A percentile compares a stretch with the other conserved stretches of the same genome.
Conservation (phyloP, 2,329 filamentous ascomycete species). For the Microsporum canis region DNA sequence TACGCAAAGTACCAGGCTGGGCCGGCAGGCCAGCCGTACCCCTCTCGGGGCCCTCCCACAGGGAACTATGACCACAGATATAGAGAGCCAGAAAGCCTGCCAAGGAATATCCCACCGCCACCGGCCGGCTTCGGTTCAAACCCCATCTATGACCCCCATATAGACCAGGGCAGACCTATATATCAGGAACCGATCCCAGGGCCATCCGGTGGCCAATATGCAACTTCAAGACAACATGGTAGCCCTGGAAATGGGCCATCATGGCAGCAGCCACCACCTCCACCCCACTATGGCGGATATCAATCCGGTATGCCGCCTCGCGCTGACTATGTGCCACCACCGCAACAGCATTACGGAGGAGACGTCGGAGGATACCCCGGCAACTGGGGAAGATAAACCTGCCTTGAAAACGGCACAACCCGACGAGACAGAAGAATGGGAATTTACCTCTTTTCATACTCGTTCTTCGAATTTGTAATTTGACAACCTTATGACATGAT, state of each 20-base stretch:
- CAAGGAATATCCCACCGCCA: conserved; percentile 5
- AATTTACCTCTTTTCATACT: background rate
- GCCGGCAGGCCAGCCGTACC: conserved; percentile 4
- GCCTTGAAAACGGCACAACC: background rate
- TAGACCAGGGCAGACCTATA: conserved; percentile 1
- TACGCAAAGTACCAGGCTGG: conserved; percentile 2
- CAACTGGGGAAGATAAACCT: conserved; percentile 7
- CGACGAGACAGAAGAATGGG: background rate
- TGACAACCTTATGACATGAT: background rate
- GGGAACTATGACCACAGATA: conserved; percentile 7
- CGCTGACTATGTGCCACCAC: conserved; percentile 4
- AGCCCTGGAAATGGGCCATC: conserved; percentile 7
- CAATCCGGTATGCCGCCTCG: background rate
- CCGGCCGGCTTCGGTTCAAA: background rate
- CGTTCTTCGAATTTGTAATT: background rate
- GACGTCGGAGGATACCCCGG: conserved; percentile 11
- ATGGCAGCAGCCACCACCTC: conserved; percentile 6
- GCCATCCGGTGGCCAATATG: background rate
- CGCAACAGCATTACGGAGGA: conserved; percentile 10
- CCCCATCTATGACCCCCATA: background rate
- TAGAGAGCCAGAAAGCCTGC: conserved; percentile 6
- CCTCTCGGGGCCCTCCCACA: conserved; percentile 7
- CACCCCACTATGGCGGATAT: conserved; percentile 1
- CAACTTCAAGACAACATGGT: conserved; percentile 5
- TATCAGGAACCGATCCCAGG: conserved; percentile 3